Base-by-base conservation (phyloP, 805 yeast species). In the Candida quercuum region DNA sequence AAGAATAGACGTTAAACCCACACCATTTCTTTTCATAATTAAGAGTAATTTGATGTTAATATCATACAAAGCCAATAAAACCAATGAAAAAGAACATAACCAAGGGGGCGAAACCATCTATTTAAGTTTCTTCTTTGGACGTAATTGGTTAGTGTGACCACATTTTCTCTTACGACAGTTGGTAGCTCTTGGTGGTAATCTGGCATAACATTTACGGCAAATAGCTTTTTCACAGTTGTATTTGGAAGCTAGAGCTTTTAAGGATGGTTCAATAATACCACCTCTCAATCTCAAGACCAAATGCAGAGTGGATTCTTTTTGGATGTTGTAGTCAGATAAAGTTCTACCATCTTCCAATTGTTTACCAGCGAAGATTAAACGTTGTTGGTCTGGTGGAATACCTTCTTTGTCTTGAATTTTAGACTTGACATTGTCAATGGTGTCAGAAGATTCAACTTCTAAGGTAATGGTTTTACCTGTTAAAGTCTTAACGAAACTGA, bases 81-180 rank as follows among this genome's bases (percentile, higher is more conserved):
- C 31, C 29, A 22, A 15, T 10, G 15, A 22, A 24, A 39, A 35
- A 43, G 37, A 35, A 38, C 36, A 39, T 25, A 42, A 30, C 38
- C 37, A 27, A 40, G 26, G 45, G 52, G 42, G 63, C 60, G 67
- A 68, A 68, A 65, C 61, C 66, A 74, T 69, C 74, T 76, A 89
- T 81, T 89, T 88, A 71, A 87, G 81, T 89, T 91, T 91, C 95
- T 91, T 91, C 95, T 91, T 93, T 76, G 98, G 98, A 81, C 99
- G 88, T 75, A 93, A 86, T 81, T 93, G 99, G 83, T 93, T 93
- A 71, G 96, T 80, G 94, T 93, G 99, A 68, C 99, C 99, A 78
- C 99, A 93, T 84, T 93, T 93, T 87, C 97, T 88, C 98, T 93
- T 93, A 81, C 99, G 88, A 84, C 99, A 93, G 96, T 93, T 93